phyloP scores from a whole-genome alignment of 139 green algal species.

The Limnomonas spitsbergensis region DNA sequence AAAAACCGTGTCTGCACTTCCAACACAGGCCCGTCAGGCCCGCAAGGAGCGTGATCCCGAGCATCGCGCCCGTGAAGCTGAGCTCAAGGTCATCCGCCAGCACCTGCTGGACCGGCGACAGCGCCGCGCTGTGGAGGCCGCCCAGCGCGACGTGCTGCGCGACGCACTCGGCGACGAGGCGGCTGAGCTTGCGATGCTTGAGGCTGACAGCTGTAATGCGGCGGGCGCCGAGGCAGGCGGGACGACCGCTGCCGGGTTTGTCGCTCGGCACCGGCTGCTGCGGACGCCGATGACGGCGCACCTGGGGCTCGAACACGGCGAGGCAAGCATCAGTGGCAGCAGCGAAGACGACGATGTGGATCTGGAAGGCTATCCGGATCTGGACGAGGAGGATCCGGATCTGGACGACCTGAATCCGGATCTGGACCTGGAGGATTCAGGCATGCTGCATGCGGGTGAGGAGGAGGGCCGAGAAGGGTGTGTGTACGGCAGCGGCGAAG shows the following conservation, averaged over 20 bases:
- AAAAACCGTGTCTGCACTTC: not conserved
- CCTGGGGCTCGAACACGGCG: too few species aligned
- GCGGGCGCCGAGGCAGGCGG: not conserved
- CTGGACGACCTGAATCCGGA: too few species aligned
- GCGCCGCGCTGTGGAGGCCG: not conserved
- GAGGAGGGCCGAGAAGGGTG: not conserved
- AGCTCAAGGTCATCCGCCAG: conserved; percentile 24
- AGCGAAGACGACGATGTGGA: too few species aligned
- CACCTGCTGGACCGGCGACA: not conserved
- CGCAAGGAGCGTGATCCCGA: conserved; percentile 39
- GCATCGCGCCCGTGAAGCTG: conserved; percentile 30
- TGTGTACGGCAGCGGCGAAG: not conserved
- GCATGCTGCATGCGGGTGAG: not conserved
- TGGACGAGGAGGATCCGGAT: too few species aligned
- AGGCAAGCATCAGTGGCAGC: too few species aligned
- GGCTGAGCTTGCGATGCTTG: not conserved
- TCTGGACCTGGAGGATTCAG: not conserved
- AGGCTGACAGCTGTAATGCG: not conserved
- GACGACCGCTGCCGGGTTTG: not conserved
- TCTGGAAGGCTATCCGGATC: too few species aligned
- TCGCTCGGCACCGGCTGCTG: not conserved
- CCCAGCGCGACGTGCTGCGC: not conserved
- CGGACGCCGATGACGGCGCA: too few species aligned
- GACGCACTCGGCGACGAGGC: not conserved
- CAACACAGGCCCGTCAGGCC: conserved; percentile 33